Evolutionary conservation across 192 early-diverging fungal genomes (phyloP).

Genomic region (Umbelopsis vinacea): DNA sequence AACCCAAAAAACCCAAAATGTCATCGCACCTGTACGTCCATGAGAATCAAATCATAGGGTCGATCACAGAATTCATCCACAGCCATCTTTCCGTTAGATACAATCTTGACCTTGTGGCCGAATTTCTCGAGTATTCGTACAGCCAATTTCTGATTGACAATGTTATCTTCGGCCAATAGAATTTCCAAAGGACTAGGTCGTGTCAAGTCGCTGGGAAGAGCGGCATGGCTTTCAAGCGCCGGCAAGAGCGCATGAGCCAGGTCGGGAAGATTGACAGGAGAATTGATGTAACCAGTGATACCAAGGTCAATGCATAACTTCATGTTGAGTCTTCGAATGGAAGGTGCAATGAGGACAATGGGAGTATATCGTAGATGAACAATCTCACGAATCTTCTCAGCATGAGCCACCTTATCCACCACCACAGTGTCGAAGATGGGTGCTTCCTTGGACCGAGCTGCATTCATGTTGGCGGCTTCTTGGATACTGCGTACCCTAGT

Average conservation of each 20-base stretch:
- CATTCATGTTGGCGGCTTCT: conserved; percentile 49
- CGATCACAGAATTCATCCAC: conserved; percentile 67
- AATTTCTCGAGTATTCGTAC: conserved; percentile 72
- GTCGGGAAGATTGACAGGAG: conserved; percentile 64
- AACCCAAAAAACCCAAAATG: too few species aligned
- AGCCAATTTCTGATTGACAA: conserved; percentile 84
- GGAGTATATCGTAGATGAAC: conserved; percentile 70
- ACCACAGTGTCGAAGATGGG: conserved; percentile 71
- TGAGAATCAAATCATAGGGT: conserved; percentile 70
- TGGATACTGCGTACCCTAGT: conserved; percentile 50
- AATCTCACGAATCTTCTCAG: conserved; percentile 66
- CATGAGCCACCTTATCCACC: conserved; percentile 65
- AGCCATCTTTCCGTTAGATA: conserved; percentile 77
- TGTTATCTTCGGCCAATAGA: conserved; percentile 82
- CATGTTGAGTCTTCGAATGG: conserved; percentile 65
- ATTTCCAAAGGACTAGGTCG: conserved; percentile 70
- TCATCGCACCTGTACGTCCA: conserved; percentile 89
- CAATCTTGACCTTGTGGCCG: conserved; percentile 79
- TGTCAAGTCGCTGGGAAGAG: conserved; percentile 59
- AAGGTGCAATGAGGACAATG: conserved; percentile 70
- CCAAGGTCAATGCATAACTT: conserved; percentile 70
- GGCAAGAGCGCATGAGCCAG: conserved; percentile 74
- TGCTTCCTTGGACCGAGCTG: conserved; percentile 36
- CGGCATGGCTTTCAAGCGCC: conserved; percentile 68
- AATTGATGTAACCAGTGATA: conserved; percentile 73